phyloP scores from a whole-genome alignment of 805 yeast genomes.

The Hagleromyces aurorensis region DNA sequence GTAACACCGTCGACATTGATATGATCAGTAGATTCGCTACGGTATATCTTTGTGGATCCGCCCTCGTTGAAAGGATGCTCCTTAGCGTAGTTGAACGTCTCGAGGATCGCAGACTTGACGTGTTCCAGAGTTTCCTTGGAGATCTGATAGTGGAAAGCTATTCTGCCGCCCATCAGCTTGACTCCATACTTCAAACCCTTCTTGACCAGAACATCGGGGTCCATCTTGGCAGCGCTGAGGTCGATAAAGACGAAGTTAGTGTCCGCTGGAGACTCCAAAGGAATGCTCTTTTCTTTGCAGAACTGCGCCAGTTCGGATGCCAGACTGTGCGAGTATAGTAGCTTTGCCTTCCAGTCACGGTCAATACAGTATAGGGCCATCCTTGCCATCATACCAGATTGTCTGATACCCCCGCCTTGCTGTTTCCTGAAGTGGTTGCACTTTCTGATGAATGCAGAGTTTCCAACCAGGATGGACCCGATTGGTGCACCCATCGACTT shows the following conservation, averaged over 20 bases:
- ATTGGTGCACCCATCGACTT: constrained; percentile 91
- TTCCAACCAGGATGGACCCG: constrained; percentile 80
- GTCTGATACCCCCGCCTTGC: constrained; percentile 90
- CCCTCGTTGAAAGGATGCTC: constrained; percentile 43
- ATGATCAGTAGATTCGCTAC: constrained; percentile 32
- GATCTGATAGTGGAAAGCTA: constrained; percentile 74
- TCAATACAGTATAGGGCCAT: constrained; percentile 79
- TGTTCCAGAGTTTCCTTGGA: constrained; percentile 46
- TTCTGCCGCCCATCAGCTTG: constrained; percentile 60
- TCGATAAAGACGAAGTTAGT: constrained; percentile 82
- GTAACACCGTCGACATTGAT: constrained; percentile 28
- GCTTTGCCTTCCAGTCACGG: constrained; percentile 53
- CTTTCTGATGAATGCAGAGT: constrained; percentile 45
- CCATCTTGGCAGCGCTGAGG: constrained; percentile 43
- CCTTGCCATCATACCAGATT: constrained; percentile 69
- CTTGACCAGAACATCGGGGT: constrained; percentile 45
- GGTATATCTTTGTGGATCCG: constrained; percentile 42
- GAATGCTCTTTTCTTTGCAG: constrained; percentile 45
- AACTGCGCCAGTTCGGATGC: constrained; percentile 47
- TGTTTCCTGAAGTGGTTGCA: constrained; percentile 87
- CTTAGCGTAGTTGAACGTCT: constrained; percentile 47
- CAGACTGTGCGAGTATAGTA: constrained; percentile 40
- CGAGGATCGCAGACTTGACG: constrained; percentile 49
- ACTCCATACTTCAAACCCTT: constrained; percentile 54
- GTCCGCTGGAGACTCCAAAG: constrained; percentile 65